Conservation (phyloP, 2,329 filamentous ascomycete genomes). For the Coleophoma eucalyptorum region DNA sequence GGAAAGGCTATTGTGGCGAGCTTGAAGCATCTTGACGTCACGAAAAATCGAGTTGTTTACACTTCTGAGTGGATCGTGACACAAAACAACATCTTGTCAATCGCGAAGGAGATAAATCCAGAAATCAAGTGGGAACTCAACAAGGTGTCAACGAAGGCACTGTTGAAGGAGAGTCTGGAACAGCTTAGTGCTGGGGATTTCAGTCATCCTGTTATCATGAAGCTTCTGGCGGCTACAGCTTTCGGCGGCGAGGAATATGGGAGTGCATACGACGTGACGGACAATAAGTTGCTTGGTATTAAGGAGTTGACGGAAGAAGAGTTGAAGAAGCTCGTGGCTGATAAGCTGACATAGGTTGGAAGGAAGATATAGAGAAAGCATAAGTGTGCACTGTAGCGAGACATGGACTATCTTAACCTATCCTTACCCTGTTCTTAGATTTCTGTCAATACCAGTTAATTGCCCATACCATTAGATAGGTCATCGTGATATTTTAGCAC, state of each 20-base stretch:
- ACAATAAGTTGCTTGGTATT: conserved; percentile 35
- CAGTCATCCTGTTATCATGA: conserved; percentile 23
- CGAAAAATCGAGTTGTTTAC: conserved; percentile 43
- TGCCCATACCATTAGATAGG: too few relatives aligned
- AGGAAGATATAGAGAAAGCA: too few relatives aligned
- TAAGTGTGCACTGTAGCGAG: too few relatives aligned
- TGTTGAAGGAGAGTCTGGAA: conserved; percentile 1
- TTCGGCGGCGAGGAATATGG: conserved; percentile 24
- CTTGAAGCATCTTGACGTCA: conserved; percentile 41
- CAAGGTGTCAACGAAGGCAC: neutral
- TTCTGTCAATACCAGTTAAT: too few relatives aligned
- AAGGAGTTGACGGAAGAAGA: conserved; percentile 34
- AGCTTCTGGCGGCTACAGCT: conserved; percentile 27
- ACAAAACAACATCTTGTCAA: conserved; percentile 33
- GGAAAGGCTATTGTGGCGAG: conserved; percentile 42
- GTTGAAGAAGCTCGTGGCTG: conserved; percentile 18
- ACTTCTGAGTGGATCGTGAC: conserved; percentile 37
- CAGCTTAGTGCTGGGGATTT: conserved; percentile 3
- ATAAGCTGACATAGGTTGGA: neutral
- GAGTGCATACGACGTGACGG: conserved; percentile 28
- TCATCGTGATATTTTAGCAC: too few relatives aligned
- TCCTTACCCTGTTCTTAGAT: too few relatives aligned
- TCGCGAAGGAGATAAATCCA: conserved; percentile 22
- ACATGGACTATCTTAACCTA: too few relatives aligned
- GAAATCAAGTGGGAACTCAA: conserved; percentile 14